Evolutionary conservation across 768 basidiomycete species (phyloP).

Genomic region (Boletus rex-veris): DNA sequence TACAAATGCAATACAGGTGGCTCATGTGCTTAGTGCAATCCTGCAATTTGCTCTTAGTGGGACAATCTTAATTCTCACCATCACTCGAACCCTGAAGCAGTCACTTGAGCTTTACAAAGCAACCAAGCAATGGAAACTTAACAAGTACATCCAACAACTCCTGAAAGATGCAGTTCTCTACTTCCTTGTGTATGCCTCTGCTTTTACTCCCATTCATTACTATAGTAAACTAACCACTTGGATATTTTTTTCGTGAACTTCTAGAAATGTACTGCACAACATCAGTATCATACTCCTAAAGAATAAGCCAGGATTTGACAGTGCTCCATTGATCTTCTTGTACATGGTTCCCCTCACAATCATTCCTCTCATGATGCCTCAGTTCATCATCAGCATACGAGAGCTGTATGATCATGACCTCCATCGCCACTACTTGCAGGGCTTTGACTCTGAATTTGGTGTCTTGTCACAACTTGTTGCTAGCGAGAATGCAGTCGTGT

Average conservation of each 20-base stretch:
- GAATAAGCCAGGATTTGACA: too few relatives aligned
- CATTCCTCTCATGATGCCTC: background rate
- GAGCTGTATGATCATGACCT: background rate
- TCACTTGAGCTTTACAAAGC: background rate
- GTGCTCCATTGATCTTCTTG: background rate
- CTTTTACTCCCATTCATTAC: background rate
- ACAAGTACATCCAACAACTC: background rate
- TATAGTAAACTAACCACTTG: too few relatives aligned
- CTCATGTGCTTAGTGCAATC: background rate
- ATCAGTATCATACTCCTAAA: background rate
- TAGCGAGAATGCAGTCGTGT: background rate
- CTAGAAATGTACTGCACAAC: background rate
- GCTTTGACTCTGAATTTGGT: background rate
- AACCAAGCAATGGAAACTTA: slow-evolving; percentile 1
- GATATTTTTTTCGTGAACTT: background rate
- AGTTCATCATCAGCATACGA: background rate
- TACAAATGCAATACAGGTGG: background rate
- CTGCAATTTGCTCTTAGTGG: background rate
- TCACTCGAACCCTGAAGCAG: background rate
- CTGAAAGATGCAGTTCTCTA: slow-evolving; percentile 5
- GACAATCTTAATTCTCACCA: background rate
- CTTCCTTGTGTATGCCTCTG: slow-evolving; percentile 25
- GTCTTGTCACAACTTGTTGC: background rate
- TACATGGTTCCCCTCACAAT: background rate
- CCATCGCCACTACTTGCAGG: background rate